phyloP scores from a whole-genome alignment of 2,329 filamentous ascomycete genomes.

The Diaporthe helianthi region DNA sequence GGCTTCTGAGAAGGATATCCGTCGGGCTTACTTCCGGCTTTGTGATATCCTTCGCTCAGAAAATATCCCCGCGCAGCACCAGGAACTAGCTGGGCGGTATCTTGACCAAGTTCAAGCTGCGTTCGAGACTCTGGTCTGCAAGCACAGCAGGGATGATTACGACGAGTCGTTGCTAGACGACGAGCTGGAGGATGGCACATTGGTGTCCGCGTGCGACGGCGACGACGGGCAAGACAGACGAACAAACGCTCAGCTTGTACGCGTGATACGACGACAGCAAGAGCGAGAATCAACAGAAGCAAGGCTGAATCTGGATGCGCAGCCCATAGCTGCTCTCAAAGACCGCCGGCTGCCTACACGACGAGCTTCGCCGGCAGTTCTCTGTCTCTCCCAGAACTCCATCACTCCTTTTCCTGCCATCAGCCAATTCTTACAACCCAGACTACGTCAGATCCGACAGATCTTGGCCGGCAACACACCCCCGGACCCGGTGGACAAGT shows the following conservation, averaged over 20 bases:
- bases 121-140: constrained; percentile 57
- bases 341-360: neutral
- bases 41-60: constrained; percentile 54
- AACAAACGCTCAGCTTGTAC: neutral
- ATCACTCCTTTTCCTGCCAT: constrained; percentile 13
- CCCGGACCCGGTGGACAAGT: constrained; percentile 48
- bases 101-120: constrained; percentile 51
- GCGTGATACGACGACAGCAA: constrained; percentile 23
- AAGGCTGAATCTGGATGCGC: constrained; percentile 43
- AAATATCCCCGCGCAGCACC: constrained; percentile 48
- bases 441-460: neutral
- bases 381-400: constrained; percentile 11
- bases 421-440: constrained; percentile 14
- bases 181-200: constrained; percentile 47
- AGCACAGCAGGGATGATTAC: constrained; percentile 50
- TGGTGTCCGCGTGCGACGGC: constrained; percentile 53
- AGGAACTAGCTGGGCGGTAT: constrained; percentile 49
- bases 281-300: constrained; percentile 37
- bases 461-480: neutral
- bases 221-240: constrained; percentile 42
- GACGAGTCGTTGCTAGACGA: constrained; percentile 48
- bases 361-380: neutral
- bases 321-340: constrained; percentile 18
- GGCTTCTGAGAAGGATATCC: constrained; percentile 40
- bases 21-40: constrained; percentile 53